Evolutionary conservation across 2,329 filamentous ascomycete genomes (phyloP), one percentile per base, ranked within the genome.

Genomic region (Nemania abortiva): DNA sequence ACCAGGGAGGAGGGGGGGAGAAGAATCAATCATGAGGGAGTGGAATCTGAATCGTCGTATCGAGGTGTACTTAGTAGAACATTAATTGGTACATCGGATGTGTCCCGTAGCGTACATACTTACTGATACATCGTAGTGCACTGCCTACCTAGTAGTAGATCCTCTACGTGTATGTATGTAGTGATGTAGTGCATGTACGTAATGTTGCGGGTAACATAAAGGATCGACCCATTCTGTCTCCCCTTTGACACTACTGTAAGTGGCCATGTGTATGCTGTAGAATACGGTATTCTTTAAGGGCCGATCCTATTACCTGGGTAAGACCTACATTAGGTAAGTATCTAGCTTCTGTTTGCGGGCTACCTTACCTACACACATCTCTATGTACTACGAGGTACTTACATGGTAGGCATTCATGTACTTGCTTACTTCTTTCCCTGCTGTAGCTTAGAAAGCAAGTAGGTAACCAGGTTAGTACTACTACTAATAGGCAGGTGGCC

Each of bases 121-220:
- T n/a, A n/a, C n/a, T n/a, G n/a, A n/a, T n/a, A n/a, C 34, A 37
- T 37, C 34, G 39, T 42, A 42, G 39, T 37, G 34, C 24, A n/a
- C 6, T 7, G 24, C 37, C 6, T 29, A n/a, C n/a, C n/a, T n/a
- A n/a, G n/a, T n/a, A 27, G 24, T 27, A 27, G 24, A 27, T 27
- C 24, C 24, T 27, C 2, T 27, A 27, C 5, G 24, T 27, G n/a
- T n/a, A n/a, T n/a, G n/a, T n/a, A n/a, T n/a, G n/a, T n/a, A n/a
- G n/a, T n/a, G n/a, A n/a, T 47, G 42, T 59, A 50, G 29, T 29
- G 42, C 4, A 53, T 61, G 60, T 53, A 62, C 31, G 58, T 62
- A 42, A 42, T 42, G 13, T 47, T 54, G 60, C 60, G 49, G 60
- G 50, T 55, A 49, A 18, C 22, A 24, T 13, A 42, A 42, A 42